Base-by-base conservation (phyloP, 2,329 filamentous ascomycete species). In the Fusarium sp. region DNA sequence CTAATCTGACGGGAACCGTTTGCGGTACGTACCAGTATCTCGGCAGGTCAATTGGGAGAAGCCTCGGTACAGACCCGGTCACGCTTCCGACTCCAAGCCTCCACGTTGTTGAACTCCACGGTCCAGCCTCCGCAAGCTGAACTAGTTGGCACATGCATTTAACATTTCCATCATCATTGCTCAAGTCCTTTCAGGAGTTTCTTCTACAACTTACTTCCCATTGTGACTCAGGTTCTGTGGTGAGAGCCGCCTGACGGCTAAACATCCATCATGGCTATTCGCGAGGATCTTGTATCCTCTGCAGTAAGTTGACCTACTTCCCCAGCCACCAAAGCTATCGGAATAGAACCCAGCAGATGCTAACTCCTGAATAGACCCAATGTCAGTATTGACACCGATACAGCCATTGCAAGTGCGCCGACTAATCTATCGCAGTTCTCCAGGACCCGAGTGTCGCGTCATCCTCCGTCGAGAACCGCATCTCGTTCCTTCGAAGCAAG, bases 401-500 rank as follows among this genome's bases (percentile, higher is more conserved):
- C 31, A 42, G 27, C 35, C 27, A n/a, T 33, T 4, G 10, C 25
- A 18, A 68, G 25, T 45, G 37, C 62, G 56, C 71, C 39, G 14
- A 51, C 78, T 76, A 78, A 78, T 46, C 25, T 16, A 25, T 42
- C 58, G 46, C 79, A 95, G 94, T 99, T 83, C 90, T 99, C 68
- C 94, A 97, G 84, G 96, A 99, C 81, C 95, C 96, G 16, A 97
- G 92, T 57, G 95, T 99, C 75, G 90, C 94, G 41, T 90, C 91
- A 15, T 95, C 96, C 10, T 92, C 96, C n/a, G 85, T 97, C 70
- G 96, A 98, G 79, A 98, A 96, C 83, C 91, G 94, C 73, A 89
- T 98, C 66, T 93, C 94, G 14, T 99, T 99, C 77, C 87, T 99
- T 25, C 93, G 95, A 82, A 97, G 95, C 12, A 99, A 99, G 84